Evolutionary conservation across 2,329 filamentous ascomycete species (phyloP).

Genomic region (Pseudogymnoascus sp.): DNA sequence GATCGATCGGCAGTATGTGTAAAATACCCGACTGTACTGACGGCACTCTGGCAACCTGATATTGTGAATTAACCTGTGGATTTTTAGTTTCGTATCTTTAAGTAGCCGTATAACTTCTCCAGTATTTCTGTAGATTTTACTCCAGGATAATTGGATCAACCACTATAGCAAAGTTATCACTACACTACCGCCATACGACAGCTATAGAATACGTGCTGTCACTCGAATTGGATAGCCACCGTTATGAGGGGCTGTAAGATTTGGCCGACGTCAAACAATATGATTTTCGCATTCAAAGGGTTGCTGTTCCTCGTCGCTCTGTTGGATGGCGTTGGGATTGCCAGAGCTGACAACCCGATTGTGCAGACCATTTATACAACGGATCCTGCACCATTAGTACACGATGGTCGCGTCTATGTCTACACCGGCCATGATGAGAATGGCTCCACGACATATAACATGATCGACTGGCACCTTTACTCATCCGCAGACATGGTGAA

Average conservation of each 20-base stretch:
- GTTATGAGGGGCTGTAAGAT: not conserved
- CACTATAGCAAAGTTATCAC: slow-evolving; percentile 17
- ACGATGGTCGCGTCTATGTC: not conserved
- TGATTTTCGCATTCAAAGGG: not conserved
- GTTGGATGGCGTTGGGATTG: not conserved
- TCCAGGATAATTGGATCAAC: not conserved
- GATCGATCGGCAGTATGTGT: not conserved
- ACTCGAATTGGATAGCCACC: not conserved
- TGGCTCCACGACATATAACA: not conserved
- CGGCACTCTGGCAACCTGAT: not conserved
- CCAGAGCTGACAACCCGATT: not conserved
- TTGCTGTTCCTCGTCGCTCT: not conserved
- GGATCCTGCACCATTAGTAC: not conserved
- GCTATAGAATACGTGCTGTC: not conserved
- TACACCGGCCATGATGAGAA: not conserved
- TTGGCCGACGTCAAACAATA: not conserved
- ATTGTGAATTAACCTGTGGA: not conserved
- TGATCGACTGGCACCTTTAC: not conserved
- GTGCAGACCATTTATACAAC: not conserved
- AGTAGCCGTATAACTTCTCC: not conserved
- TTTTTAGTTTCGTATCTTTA: not conserved
- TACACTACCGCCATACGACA: too few relatives aligned
- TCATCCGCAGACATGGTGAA: slow-evolving; percentile 30
- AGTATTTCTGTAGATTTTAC: too few relatives aligned
- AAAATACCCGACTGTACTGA: not conserved